A percentile compares a stretch with the other conserved stretches of the same genome.
Evolutionary conservation across 768 basidiomycete genomes (phyloP).

Genomic region (Pleurotus tuber-regium): DNA sequence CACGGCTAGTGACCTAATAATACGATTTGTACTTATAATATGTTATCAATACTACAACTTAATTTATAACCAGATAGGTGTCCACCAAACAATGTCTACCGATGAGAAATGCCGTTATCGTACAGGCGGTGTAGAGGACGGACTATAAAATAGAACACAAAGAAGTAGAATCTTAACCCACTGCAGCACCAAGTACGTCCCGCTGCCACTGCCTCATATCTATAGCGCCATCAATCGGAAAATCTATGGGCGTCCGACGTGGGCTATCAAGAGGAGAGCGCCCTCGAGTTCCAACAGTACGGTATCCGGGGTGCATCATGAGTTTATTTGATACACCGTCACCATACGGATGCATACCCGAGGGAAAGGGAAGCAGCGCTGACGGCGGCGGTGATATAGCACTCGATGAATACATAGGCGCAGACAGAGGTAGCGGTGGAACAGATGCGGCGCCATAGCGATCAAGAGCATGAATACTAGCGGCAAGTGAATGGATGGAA

Average conservation of each 20-base stretch:
- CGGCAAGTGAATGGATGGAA: slow-evolving; percentile 15
- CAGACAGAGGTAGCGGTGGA: slow-evolving; percentile 23
- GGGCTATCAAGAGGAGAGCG: background rate
- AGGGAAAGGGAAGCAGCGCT: slow-evolving; percentile 8
- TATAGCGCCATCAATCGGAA: background rate
- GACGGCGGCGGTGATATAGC: slow-evolving; percentile 25
- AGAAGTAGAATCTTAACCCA: background rate
- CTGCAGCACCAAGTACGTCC: slow-evolving; percentile 11
- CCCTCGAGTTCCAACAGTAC: background rate
- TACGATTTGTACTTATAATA: background rate
- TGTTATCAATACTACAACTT: background rate
- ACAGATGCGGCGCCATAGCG: slow-evolving; percentile 12
- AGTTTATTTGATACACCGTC: background rate
- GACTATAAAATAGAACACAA: background rate
- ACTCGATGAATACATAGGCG: slow-evolving; percentile 15
- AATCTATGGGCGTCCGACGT: background rate
- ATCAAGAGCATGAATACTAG: slow-evolving; percentile 12
- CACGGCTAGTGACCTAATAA: no score
- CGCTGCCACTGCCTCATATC: slow-evolving; percentile 11
- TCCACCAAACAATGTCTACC: background rate
- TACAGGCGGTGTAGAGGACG: background rate
- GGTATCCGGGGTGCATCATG: background rate
- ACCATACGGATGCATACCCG: background rate
- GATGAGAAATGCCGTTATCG: background rate
- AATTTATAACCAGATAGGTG: background rate